Percentiles rank a stretch among this genome's conserved stretches.
phyloP scores from a whole-genome alignment of 2,329 filamentous ascomycete species.

The Rugonectria rugulosa region DNA sequence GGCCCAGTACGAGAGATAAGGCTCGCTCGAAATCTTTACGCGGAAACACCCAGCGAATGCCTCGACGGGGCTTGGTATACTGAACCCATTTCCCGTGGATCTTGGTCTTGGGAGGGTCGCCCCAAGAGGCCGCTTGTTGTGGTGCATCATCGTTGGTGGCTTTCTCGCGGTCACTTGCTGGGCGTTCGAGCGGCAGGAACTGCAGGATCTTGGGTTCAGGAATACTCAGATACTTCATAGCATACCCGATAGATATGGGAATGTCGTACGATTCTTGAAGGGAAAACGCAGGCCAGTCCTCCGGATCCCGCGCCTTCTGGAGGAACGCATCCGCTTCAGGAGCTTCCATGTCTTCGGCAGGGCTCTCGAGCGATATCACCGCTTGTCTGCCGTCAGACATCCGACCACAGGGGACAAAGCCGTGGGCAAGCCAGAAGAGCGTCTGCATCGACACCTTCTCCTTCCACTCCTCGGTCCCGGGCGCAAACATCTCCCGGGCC shows the following conservation, averaged over 20 bases:
- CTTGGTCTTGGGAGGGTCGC: too few species aligned
- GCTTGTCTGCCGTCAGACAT: slow-evolving; percentile 10
- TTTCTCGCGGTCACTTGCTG: background rate
- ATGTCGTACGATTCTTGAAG: slow-evolving; percentile 15
- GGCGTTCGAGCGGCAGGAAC: slow-evolving; percentile 10
- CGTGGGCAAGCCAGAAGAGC: slow-evolving; percentile 18
- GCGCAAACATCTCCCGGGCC: slow-evolving; percentile 8
- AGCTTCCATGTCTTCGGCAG: background rate
- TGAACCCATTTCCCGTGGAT: background rate
- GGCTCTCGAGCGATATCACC: slow-evolving; percentile 13
- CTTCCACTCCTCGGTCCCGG: background rate
- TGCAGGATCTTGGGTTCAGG: slow-evolving; percentile 14
- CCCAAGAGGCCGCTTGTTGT: too few species aligned
- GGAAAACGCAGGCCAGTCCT: slow-evolving; percentile 14
- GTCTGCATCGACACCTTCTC: slow-evolving; percentile 10
- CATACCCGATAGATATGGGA: slow-evolving; percentile 10
- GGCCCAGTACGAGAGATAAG: background rate
- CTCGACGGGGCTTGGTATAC: background rate
- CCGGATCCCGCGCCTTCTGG: background rate
- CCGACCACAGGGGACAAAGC: slow-evolving; percentile 11
- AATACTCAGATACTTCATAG: slow-evolving; percentile 16
- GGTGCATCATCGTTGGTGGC: background rate
- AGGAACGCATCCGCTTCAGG: background rate
- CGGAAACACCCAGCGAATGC: background rate
- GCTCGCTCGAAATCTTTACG: slow-evolving; percentile 10